Base-by-base conservation (phyloP, 257 asterid genomes). In the Prunella vulgaris region DNA sequence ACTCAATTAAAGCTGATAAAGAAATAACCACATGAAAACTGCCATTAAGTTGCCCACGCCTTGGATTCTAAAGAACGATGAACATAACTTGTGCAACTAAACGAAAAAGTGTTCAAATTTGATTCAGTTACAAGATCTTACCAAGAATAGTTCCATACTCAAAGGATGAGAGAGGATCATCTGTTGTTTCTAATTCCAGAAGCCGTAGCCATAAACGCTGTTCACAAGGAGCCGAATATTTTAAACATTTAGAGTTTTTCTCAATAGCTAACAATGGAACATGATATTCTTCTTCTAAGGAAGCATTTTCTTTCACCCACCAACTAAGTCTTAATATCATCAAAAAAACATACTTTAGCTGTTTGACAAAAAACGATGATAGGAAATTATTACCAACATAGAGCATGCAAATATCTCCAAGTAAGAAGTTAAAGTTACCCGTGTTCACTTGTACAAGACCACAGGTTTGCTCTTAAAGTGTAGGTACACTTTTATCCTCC, bases 141-240 rank as follows among this genome's bases (percentile, higher is more conserved):
- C 97, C 96, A 66, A 88, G 92, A 73, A 93, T 93, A 68, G 98
- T 93, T 78, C 98, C 98, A 76, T 93, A 90, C 83, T 93, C 98
- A 79, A 93, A 93, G 33, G 98, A 90, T 22, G 98, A 90, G 71
- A 93, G 93, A 71, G 98, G 98, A 73, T 93, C 98, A 73, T 93
- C 98, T 52, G 97, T 90, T 64, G 95, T 77, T 77, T 95, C 98
- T 84, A 93, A 80, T 76, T 88, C 86, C 87, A 93, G 73, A 76
- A 93, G 98, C 61, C 97, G 91, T 71, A 93, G 78, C 98, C 98
- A 93, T 72, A 93, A 79, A 42, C 98, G 96, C 97, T 92, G 87
- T 79, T 70, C 24, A 74, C 70, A 64, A 69, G 70, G 73, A 52
- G 74, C 65, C 56, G 56, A 52, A 68, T 54, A 52, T 64, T 52